Conservation (phyloP, 108 stramenopile species). For the Pseudonitzschia multiseries region DNA sequence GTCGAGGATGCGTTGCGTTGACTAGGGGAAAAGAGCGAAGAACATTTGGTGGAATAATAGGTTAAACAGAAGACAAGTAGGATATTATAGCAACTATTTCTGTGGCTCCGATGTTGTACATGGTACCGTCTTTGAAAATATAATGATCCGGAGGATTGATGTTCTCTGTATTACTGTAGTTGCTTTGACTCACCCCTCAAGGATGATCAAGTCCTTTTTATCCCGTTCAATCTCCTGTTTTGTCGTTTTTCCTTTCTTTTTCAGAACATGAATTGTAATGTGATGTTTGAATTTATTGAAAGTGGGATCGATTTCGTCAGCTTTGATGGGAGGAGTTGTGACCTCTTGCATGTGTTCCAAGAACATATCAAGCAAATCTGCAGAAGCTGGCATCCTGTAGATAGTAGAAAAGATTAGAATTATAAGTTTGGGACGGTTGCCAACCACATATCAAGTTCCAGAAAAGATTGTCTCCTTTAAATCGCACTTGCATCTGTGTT, state of each 20-base stretch:
- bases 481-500: too few species aligned
- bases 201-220: too few species aligned
- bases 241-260: not conserved
- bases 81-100: too few species aligned
- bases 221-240: not conserved
- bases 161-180: too few species aligned
- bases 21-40: constrained; percentile 46
- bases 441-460: too few species aligned
- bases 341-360: constrained; percentile 49
- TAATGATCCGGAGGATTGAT: too few species aligned
- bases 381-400: constrained; percentile 48
- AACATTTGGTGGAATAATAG: constrained; percentile 71
- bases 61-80: constrained; percentile 9
- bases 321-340: constrained; percentile 36
- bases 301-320: constrained; percentile 51
- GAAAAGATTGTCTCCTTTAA: too few species aligned
- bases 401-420: not conserved
- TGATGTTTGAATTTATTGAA: constrained; percentile 53
- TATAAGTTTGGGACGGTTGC: too few species aligned
- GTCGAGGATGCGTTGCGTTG: constrained; percentile 81
- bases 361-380: constrained; percentile 49
- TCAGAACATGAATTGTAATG: constrained; percentile 53
- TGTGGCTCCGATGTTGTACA: not conserved
- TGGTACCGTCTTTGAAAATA: too few species aligned
- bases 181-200: too few species aligned